These are phyloP conservation scores for Melampsora occidentalis DNA, from an alignment of 1,284 basidiomycete species.

Conservation along the genomic window DNA sequence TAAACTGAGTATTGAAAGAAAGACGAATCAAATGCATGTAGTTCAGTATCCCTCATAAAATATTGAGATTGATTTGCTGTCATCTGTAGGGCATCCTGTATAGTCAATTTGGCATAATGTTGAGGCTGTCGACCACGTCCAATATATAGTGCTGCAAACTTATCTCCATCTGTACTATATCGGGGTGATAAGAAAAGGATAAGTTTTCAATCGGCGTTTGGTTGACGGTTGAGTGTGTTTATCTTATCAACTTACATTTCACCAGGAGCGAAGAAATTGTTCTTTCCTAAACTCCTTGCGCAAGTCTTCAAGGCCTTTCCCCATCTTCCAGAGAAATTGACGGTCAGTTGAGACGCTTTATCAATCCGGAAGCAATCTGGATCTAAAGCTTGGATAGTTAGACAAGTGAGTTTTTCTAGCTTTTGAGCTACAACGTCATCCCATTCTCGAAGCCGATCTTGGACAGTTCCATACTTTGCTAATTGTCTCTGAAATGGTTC, in stretches of 20 bases:
- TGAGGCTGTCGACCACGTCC: conserved; percentile 79
- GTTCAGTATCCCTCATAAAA: conserved; percentile 68
- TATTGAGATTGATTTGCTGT: conserved; percentile 65
- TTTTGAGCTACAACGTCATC: conserved; percentile 39
- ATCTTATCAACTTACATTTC: conserved; percentile 46
- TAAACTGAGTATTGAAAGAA: conserved; percentile 92
- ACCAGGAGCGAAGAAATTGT: conserved; percentile 46
- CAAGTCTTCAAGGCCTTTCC: conserved; percentile 44
- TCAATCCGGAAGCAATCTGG: conserved; percentile 47
- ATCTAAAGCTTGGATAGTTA: conserved; percentile 46
- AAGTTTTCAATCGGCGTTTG: background rate
- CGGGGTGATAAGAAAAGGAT: background rate
- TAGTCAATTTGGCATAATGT: conserved; percentile 62
- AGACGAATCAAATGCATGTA: conserved; percentile 68
- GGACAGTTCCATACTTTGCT: conserved; percentile 76
- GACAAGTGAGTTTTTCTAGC: conserved; percentile 45
- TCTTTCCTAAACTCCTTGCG: conserved; percentile 44
- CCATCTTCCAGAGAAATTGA: conserved; percentile 46
- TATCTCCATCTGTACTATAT: conserved; percentile 72
- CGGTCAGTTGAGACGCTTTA: conserved; percentile 46
- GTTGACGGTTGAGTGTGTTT: background rate
- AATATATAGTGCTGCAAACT: conserved; percentile 77
- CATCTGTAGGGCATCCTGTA: conserved; percentile 62
- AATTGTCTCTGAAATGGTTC: conserved; percentile 73
- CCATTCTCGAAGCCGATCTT: conserved; percentile 48